Percentiles rank a stretch among this genome's conserved stretches.
Conservation (phyloP, 331 rosid species). For the Prunus yedoensis region DNA sequence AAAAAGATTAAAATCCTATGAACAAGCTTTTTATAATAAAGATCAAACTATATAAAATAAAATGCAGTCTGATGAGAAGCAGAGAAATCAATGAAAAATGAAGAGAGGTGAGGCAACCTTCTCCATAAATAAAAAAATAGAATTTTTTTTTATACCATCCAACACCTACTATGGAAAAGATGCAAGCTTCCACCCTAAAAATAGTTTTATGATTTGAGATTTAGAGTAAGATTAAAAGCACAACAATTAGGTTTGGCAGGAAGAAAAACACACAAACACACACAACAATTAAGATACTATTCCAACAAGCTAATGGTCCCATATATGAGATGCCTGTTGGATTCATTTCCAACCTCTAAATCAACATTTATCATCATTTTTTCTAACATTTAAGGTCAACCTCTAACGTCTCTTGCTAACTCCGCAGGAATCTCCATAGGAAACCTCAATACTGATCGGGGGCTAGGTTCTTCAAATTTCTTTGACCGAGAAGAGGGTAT, state of each 20-base stretch:
- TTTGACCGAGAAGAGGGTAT: no score
- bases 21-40: not conserved
- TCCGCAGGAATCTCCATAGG: not conserved
- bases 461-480: no score
- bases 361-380: not conserved
- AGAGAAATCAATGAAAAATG: not conserved
- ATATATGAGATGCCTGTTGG: not conserved
- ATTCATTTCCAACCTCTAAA: not conserved
- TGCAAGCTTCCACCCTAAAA: not conserved
- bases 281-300: not conserved
- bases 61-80: not conserved
- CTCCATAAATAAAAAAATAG: no score
- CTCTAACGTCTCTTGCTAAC: not conserved
- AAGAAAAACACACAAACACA: no score
- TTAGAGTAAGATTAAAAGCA: no score
- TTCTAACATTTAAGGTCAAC: not conserved
- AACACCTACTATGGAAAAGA: not conserved
- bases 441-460: not conserved
- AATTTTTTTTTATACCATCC: no score
- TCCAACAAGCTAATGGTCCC: not conserved
- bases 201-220: not conserved
- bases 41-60: not conserved
- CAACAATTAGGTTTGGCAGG: no score
- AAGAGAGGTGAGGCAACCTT: not conserved
- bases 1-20: not conserved